phyloP scores from a whole-genome alignment of 2,329 filamentous ascomycete genomes.

The Hypoxylon sp. region DNA sequence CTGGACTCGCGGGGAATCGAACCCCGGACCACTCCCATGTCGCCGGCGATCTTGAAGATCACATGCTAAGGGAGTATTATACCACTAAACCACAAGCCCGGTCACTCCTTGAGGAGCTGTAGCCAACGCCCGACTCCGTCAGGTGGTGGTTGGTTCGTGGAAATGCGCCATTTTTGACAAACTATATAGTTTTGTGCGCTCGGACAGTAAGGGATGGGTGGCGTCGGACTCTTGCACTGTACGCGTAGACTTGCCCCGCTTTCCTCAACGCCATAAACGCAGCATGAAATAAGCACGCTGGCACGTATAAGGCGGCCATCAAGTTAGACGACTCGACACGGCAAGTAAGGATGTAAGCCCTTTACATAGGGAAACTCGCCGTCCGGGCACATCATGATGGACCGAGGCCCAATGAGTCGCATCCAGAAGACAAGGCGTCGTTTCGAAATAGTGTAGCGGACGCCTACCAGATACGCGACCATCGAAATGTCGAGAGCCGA shows the following conservation, averaged over 20 bases:
- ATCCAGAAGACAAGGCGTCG: neutral
- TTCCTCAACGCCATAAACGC: neutral
- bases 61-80: slow-evolving; percentile 62
- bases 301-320: neutral
- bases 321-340: neutral
- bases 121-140: neutral
- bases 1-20: slow-evolving; percentile 65
- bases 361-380: neutral
- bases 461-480: neutral
- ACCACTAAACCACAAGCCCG: slow-evolving; percentile 64
- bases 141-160: slow-evolving; percentile 8
- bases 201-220: neutral
- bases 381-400: neutral
- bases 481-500: neutral
- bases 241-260: neutral
- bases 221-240: neutral
- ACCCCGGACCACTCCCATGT: slow-evolving; percentile 62
- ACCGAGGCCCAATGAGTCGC: neutral
- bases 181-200: slow-evolving; percentile 4
- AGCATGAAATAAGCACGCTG: neutral
- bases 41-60: too few relatives aligned
- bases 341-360: neutral
- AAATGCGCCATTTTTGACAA: neutral
- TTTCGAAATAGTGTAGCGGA: too few relatives aligned
- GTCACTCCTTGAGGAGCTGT: neutral